A percentile compares a stretch with the other conserved stretches of the same genome.
phyloP scores from a whole-genome alignment of 352 stramenopile genomes.

The Phytophthora sp. region DNA sequence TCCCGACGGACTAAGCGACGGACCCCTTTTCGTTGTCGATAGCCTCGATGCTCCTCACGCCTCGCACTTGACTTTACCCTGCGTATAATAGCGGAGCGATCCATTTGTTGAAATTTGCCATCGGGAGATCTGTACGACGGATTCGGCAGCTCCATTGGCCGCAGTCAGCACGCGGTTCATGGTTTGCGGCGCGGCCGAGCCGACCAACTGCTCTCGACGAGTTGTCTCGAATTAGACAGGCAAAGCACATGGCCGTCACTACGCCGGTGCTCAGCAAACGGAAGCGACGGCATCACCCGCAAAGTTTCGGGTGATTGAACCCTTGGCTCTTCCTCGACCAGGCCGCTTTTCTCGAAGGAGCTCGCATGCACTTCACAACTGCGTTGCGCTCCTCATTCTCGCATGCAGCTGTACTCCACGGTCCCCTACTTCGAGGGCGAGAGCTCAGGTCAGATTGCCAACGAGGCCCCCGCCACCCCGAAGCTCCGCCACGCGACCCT shows the following conservation, averaged over 20 bases:
- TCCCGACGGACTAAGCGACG: slow-evolving; percentile 4
- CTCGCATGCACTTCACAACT: neutral
- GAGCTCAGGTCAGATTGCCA: neutral
- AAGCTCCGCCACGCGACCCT: neutral
- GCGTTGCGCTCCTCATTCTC: too few relatives aligned
- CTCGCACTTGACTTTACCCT: slow-evolving; percentile 7
- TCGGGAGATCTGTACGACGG: slow-evolving; percentile 4
- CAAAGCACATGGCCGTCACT: neutral
- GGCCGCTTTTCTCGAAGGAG: neutral
- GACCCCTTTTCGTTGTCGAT: slow-evolving; percentile 26
- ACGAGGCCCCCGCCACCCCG: neutral
- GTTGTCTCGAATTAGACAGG: neutral
- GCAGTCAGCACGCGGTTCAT: neutral
- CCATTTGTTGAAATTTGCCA: slow-evolving; percentile 13
- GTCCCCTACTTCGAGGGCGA: too few relatives aligned
- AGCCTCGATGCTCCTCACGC: slow-evolving; percentile 13
- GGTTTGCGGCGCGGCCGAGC: slow-evolving; percentile 3
- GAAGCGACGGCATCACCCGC: too few relatives aligned
- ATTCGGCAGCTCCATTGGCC: slow-evolving; percentile 3
- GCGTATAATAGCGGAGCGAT: slow-evolving; percentile 16
- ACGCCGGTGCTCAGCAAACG: too few relatives aligned
- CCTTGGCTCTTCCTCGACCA: neutral
- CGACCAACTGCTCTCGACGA: neutral
- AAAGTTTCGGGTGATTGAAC: slow-evolving; percentile 14
- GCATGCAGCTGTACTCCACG: too few relatives aligned